These are phyloP conservation scores for Sequoiadendron giganteum DNA, from an alignment of 75 land plant genomes.

Conservation along the genomic window DNA sequence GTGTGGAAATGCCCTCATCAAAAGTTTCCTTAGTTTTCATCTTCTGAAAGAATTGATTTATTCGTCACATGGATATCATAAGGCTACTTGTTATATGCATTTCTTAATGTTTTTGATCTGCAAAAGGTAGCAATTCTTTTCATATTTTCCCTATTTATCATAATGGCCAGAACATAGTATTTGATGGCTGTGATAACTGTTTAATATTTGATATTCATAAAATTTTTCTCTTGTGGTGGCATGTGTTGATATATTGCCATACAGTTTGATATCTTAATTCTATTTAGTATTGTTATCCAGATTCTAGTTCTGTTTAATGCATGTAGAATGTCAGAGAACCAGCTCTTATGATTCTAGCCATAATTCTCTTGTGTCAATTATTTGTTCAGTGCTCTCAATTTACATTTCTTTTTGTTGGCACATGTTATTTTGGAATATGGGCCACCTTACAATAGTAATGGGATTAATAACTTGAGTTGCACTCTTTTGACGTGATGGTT, in stretches of 20 bases:
- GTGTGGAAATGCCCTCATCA: background rate
- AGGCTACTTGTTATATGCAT: background rate
- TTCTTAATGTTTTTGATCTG: background rate
- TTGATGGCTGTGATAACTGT: background rate
- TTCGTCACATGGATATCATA: background rate
- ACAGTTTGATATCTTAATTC: background rate
- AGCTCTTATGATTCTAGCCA: background rate
- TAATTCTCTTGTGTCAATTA: background rate
- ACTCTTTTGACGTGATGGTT: background rate
- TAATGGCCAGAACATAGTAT: background rate
- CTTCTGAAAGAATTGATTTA: background rate
- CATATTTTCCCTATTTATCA: background rate
- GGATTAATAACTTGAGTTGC: background rate
- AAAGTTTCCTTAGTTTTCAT: background rate
- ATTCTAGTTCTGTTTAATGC: background rate
- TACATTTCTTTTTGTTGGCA: background rate
- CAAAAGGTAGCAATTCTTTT: background rate
- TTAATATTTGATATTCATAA: background rate
- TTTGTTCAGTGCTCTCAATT: background rate
- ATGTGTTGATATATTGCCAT: background rate
- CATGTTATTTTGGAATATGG: background rate
- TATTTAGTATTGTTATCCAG: background rate
- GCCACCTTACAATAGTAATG: background rate
- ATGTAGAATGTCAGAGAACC: background rate
- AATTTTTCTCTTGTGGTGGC: background rate